Conservation (phyloP, 306 rosid species). For the Glycine latifolia region DNA sequence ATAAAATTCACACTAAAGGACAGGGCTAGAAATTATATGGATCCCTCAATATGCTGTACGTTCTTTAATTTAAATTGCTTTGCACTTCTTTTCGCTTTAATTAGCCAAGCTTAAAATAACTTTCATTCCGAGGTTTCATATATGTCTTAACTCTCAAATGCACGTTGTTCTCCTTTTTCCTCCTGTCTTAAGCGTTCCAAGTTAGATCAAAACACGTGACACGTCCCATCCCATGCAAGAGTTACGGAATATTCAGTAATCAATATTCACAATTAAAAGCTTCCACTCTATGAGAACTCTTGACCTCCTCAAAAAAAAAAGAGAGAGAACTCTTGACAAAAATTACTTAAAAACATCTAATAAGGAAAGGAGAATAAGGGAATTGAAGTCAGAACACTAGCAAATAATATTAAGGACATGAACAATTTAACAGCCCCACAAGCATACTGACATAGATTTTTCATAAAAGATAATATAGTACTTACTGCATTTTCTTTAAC, state of each 20-base stretch:
- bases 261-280: neutral
- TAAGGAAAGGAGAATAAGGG: neutral
- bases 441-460: constrained; percentile 34
- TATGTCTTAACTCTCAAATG: neutral
- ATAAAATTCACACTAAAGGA: no score
- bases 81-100: neutral
- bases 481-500: constrained; percentile 37
- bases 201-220: constrained; percentile 9
- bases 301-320: no score
- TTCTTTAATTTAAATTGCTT: no score
- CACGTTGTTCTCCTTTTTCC: neutral
- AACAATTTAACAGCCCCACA: constrained; percentile 28
- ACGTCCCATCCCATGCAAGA: constrained; percentile 26
- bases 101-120: neutral
- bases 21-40: no score
- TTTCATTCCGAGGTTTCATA: neutral
- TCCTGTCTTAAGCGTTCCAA: neutral
- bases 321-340: neutral
- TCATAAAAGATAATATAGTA: constrained; percentile 39
- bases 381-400: neutral
- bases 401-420: constrained; percentile 19
- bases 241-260: neutral
- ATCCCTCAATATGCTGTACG: no score
- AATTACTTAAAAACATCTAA: neutral
- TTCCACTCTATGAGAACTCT: constrained; percentile 1